Evolutionary conservation across 192 early-diverging fungal species (phyloP), one percentile per base, ranked within the genome.

Genomic region (Phycomyces blakesleeanus): DNA sequence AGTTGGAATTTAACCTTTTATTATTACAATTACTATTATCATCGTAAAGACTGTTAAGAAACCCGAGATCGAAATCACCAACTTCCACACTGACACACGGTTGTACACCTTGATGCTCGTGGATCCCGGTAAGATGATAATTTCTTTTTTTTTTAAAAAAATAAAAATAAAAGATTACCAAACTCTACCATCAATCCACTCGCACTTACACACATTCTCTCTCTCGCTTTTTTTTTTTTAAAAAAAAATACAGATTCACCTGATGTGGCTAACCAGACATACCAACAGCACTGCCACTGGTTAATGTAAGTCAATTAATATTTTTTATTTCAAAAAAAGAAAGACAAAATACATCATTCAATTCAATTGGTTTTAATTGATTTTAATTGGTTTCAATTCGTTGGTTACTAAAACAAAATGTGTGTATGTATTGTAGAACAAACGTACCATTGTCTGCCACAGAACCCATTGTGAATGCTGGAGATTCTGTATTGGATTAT

Each of bases 261-360:
- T 37, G 83, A 83, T 67, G 79, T 77, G 27, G 75, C 76, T 62
- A 79, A 83, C 44, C 69, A 86, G 67, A 69, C 83, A 16, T 91
- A 85, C 66, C 83, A 85, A 56, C 83, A 87, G 70, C 76, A 86
- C 54, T 82, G 87, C 72, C 88, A 88, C 67, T 91, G 90, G 90
- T 68, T 87, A 51, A 76, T 83, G 69, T 83, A 83, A 69, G 76
- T 65, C 51, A 16, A 34, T 10, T 58, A 41, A 37, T 58, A 38
- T 38, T 39, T 3, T 20, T n/a, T n/a, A n/a, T n/a, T n/a, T n/a
- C n/a, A n/a, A n/a, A n/a, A n/a, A n/a, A n/a, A n/a, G n/a, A n/a
- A n/a, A n/a, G n/a, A n/a, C n/a, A n/a, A n/a, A n/a, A n/a, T n/a
- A n/a, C n/a, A n/a, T n/a, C n/a, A n/a, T n/a, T n/a, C n/a, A n/a